A percentile compares a stretch with the other conserved stretches of the same genome.
These are phyloP conservation scores for Mycosphaerelloides madeirae DNA, from an alignment of 2,329 filamentous ascomycete species.

Conservation along the genomic window DNA sequence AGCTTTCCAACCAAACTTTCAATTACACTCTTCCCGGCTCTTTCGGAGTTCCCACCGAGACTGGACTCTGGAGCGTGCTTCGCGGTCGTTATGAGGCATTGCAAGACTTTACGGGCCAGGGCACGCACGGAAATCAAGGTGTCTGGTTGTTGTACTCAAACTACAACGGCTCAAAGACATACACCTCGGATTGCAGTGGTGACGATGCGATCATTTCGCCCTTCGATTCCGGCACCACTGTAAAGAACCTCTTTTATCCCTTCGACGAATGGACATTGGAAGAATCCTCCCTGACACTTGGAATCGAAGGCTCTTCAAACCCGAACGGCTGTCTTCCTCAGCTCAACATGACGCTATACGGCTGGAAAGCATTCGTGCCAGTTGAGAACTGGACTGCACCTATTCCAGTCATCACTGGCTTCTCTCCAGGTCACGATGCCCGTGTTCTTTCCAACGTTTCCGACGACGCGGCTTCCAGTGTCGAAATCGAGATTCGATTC, in stretches of 20 bases:
- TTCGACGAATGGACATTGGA: conserved; percentile 54
- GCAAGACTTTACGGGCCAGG: conserved; percentile 47
- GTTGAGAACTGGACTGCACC: conserved; percentile 47
- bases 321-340: conserved; percentile 53
- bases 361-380: conserved; percentile 58
- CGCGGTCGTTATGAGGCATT: conserved; percentile 48
- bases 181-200: conserved; percentile 55
- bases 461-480: conserved; percentile 29
- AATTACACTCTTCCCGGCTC: conserved; percentile 51
- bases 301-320: conserved; percentile 44
- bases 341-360: conserved; percentile 52
- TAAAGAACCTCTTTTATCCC: conserved; percentile 61
- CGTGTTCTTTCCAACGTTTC: conserved; percentile 49
- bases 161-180: conserved; percentile 46
- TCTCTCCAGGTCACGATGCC: conserved; percentile 58
- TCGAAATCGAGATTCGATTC: conserved; percentile 55
- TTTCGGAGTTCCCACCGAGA: conserved; percentile 50
- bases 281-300: conserved; percentile 42
- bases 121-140: conserved; percentile 40
- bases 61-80: conserved; percentile 57
- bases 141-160: conserved; percentile 53
- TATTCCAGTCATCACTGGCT: conserved; percentile 55
- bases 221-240: conserved; percentile 50
- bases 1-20: conserved; percentile 54
- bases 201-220: conserved; percentile 52